Conservation (phyloP, 305 asterid genomes). For the Fraxinus baroniana region DNA sequence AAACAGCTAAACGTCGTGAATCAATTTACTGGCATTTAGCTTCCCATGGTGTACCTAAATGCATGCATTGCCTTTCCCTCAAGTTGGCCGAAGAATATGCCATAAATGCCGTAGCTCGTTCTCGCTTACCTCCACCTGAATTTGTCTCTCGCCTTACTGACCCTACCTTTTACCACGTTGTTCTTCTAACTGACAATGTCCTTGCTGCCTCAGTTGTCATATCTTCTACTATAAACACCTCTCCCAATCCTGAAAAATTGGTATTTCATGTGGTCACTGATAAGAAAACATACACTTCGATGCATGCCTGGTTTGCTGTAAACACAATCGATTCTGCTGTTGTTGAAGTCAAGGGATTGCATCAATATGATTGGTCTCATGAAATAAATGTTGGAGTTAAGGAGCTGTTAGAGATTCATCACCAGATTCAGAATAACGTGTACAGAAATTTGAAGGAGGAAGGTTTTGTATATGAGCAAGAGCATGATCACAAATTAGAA, state of each 20-base stretch:
- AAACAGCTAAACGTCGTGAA: slow-evolving; percentile 59
- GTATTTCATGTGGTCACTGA: slow-evolving; percentile 82
- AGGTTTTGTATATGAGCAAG: slow-evolving; percentile 36
- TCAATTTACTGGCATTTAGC: slow-evolving; percentile 74
- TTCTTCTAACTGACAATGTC: slow-evolving; percentile 75
- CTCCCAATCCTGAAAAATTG: slow-evolving; percentile 51
- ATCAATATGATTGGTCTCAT: slow-evolving; percentile 80
- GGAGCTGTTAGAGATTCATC: slow-evolving; percentile 74
- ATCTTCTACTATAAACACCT: slow-evolving; percentile 55
- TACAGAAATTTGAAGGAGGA: slow-evolving; percentile 40
- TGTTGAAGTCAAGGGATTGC: slow-evolving; percentile 83
- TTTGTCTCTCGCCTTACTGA: slow-evolving; percentile 53
- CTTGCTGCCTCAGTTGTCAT: slow-evolving; percentile 85
- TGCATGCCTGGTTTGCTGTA: slow-evolving; percentile 91
- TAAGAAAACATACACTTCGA: slow-evolving; percentile 69
- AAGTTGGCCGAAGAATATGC: slow-evolving; percentile 75
- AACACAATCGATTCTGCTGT: slow-evolving; percentile 51
- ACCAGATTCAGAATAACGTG: slow-evolving; percentile 51
- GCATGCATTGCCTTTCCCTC: slow-evolving; percentile 75
- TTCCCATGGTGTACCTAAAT: slow-evolving; percentile 66
- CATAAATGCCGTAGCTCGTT: slow-evolving; percentile 67
- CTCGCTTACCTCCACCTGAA: slow-evolving; percentile 66
- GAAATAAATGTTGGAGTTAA: slow-evolving; percentile 53
- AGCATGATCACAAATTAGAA: slow-evolving; percentile 43
- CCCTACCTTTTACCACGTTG: slow-evolving; percentile 61